A percentile compares a stretch with the other conserved stretches of the same genome.
phyloP scores from a whole-genome alignment of 1,139 yeast genomes.

The Protomyces pachydermus region DNA sequence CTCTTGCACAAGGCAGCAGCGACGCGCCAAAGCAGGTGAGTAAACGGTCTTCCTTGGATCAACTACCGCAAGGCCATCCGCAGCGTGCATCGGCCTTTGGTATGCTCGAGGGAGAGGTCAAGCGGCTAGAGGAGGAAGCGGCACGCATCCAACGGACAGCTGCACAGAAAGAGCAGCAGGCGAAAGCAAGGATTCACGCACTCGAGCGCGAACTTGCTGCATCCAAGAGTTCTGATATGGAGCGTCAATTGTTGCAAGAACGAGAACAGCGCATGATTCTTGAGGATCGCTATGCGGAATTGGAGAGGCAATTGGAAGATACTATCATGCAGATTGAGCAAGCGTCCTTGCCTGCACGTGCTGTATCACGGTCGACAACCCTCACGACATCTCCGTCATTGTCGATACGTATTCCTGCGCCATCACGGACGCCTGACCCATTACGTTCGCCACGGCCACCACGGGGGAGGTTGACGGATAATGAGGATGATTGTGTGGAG shows the following conservation, averaged over 20 bases:
- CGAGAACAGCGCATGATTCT: not conserved
- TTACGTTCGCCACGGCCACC: conserved; percentile 17
- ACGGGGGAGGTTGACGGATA: conserved; percentile 1
- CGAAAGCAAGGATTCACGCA: not conserved
- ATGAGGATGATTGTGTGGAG: not conserved
- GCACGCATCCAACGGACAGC: not conserved
- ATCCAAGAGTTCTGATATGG: not conserved
- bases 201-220: not conserved
- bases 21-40: not conserved
- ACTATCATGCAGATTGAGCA: not conserved
- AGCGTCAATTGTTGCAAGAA: not conserved
- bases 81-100: conserved; percentile 21
- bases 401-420: not conserved
- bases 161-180: not conserved
- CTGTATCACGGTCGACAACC: not conserved
- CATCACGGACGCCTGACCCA: not conserved
- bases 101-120: conserved; percentile 21
- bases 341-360: not conserved
- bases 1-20: not conserved
- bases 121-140: conserved; percentile 8
- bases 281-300: not conserved
- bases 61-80: conserved; percentile 21
- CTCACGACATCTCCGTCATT: not conserved
- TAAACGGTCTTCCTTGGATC: not conserved
- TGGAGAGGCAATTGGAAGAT: conserved; percentile 4